A percentile compares a stretch with the other conserved stretches of the same genome.
Evolutionary conservation across 768 basidiomycete genomes (phyloP).

Genomic region (Austroboletus eburneus): DNA sequence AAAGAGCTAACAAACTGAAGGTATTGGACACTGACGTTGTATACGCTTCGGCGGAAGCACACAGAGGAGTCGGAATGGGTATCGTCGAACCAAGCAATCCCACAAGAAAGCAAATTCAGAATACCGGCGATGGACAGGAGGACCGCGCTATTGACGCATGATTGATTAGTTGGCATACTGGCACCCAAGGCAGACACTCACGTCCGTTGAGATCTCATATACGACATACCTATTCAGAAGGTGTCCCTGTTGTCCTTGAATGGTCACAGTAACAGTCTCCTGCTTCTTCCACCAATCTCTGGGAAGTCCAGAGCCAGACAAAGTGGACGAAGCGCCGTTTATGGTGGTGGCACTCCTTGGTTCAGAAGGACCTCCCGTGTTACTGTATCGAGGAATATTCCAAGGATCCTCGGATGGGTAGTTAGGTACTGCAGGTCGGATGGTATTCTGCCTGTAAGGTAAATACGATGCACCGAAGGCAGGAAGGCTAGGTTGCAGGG

Average conservation of each 20-base stretch:
- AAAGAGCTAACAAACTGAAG: not conserved
- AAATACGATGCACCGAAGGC: slow-evolving; percentile 40
- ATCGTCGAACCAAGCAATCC: slow-evolving; percentile 80
- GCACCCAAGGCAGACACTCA: slow-evolving; percentile 34
- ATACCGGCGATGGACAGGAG: slow-evolving; percentile 79
- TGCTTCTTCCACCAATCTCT: slow-evolving; percentile 86
- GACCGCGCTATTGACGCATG: slow-evolving; percentile 45
- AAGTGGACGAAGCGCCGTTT: slow-evolving; percentile 50
- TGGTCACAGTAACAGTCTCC: slow-evolving; percentile 63
- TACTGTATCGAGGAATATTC: slow-evolving; percentile 38
- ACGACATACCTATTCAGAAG: slow-evolving; percentile 84
- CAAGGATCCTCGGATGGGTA: slow-evolving; percentile 70
- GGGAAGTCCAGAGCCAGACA: slow-evolving; percentile 70
- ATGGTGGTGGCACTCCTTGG: slow-evolving; percentile 22
- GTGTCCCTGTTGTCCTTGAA: slow-evolving; percentile 89
- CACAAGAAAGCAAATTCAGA: slow-evolving; percentile 91
- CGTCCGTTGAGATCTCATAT: slow-evolving; percentile 77
- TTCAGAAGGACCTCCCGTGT: slow-evolving; percentile 32
- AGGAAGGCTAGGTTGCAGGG: slow-evolving; percentile 51
- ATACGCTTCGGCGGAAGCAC: slow-evolving; percentile 89
- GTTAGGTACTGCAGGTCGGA: slow-evolving; percentile 44
- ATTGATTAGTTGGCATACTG: slow-evolving; percentile 8
- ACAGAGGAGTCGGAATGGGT: slow-evolving; percentile 90
- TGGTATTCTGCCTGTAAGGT: slow-evolving; percentile 42
- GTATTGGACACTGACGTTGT: slow-evolving; percentile 56